Evolutionary conservation across 441 rosid genomes (phyloP).

Genomic region (Pelargonium australe): DNA sequence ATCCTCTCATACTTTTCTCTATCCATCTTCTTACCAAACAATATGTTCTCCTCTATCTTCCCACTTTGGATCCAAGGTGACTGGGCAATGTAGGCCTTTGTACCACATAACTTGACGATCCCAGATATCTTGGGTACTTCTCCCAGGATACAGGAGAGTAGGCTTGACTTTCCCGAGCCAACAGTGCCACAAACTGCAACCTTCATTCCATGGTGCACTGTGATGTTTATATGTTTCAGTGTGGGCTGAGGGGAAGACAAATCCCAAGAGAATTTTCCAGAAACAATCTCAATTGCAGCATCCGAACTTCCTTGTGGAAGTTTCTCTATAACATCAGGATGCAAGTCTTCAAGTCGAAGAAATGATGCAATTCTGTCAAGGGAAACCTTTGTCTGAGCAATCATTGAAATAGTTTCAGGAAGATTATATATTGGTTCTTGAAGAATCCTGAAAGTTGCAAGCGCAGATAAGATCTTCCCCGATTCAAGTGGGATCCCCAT

Average conservation of each 20-base stretch:
- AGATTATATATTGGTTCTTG: slow-evolving; percentile 45
- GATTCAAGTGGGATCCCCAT: slow-evolving; percentile 50
- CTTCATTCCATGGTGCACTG: slow-evolving; percentile 42
- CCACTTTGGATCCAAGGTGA: slow-evolving; percentile 91
- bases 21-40: slow-evolving; percentile 67
- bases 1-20: slow-evolving; percentile 49
- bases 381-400: slow-evolving; percentile 54
- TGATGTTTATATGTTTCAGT: slow-evolving; percentile 39
- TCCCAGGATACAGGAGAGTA: slow-evolving; percentile 48
- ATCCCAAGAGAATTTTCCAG: slow-evolving; percentile 55
- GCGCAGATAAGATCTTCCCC: slow-evolving; percentile 58
- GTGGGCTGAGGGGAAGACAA: slow-evolving; percentile 33
- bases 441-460: slow-evolving; percentile 60
- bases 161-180: slow-evolving; percentile 58
- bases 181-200: slow-evolving; percentile 65
- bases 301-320: slow-evolving; percentile 37
- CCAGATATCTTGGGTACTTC: slow-evolving; percentile 48
- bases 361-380: slow-evolving; percentile 56
- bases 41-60: slow-evolving; percentile 62
- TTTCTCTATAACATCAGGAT: slow-evolving; percentile 33
- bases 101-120: slow-evolving; percentile 41
- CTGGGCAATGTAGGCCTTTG: slow-evolving; percentile 68
- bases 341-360: slow-evolving; percentile 47
- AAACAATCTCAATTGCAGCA: slow-evolving; percentile 34
- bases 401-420: slow-evolving; percentile 48